phyloP scores from a whole-genome alignment of 2,329 filamentous ascomycete species.

The Colletotrichum tabaci region DNA sequence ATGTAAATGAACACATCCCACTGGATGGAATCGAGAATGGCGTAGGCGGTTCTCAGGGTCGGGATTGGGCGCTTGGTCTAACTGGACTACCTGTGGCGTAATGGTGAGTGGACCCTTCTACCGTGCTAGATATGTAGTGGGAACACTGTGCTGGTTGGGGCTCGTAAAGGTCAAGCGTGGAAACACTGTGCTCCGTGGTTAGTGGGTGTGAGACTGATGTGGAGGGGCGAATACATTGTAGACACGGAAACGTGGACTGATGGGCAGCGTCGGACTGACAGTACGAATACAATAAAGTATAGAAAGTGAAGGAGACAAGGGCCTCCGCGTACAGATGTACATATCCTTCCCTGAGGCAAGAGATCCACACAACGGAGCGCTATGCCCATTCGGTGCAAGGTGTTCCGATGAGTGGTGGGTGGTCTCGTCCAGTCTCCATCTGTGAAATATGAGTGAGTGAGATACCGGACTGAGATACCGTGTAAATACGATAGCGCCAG shows the following conservation, averaged over 20 bases:
- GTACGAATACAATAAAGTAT: neutral
- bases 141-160: neutral
- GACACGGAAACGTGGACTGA: neutral
- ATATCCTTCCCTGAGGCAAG: neutral
- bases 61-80: neutral
- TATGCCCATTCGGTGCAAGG: neutral
- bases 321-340: neutral
- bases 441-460: neutral
- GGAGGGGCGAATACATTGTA: neutral
- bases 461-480: constrained; percentile 8
- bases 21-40: neutral
- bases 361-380: neutral
- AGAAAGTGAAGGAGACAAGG: neutral
- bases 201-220: neutral
- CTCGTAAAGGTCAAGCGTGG: neutral
- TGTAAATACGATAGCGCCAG: neutral
- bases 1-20: neutral
- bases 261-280: neutral
- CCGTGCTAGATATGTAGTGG: neutral
- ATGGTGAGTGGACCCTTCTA: neutral
- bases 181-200: neutral
- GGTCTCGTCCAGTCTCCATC: neutral
- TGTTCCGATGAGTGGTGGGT: neutral
- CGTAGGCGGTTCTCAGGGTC: neutral
- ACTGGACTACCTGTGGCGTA: neutral